Conservation (phyloP, 495 filamentous ascomycete genomes). For the Podospora sp. region DNA sequence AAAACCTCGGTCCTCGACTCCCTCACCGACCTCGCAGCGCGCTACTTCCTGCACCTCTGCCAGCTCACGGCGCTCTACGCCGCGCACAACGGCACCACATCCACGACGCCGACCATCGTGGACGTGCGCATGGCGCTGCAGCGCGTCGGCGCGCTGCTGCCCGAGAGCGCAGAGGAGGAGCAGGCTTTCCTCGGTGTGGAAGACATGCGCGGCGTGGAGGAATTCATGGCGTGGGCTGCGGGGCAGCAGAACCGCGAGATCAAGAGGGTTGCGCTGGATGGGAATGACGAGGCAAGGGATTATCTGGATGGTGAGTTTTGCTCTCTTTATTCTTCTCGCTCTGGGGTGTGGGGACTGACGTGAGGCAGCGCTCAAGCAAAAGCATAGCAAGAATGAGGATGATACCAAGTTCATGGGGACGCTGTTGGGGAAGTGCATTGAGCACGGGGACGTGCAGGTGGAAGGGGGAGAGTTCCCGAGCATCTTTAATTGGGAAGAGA, state of each 20-base stretch:
- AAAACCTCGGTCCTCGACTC: slow-evolving; percentile 76
- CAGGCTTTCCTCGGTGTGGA: slow-evolving; percentile 53
- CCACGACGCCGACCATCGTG: slow-evolving; percentile 56
- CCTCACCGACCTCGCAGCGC: slow-evolving; percentile 71
- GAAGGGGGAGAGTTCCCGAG: slow-evolving; percentile 71
- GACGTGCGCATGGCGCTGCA: slow-evolving; percentile 83
- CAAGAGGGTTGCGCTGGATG: slow-evolving; percentile 57
- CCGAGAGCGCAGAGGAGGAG: slow-evolving; percentile 52
- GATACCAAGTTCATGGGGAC: slow-evolving; percentile 81
- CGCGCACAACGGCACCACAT: slow-evolving; percentile 38
- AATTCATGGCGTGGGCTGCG: slow-evolving; percentile 72
- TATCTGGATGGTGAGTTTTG: slow-evolving; percentile 63
- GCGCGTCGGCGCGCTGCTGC: slow-evolving; percentile 69
- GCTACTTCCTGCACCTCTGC: slow-evolving; percentile 72
- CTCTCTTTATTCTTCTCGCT: neutral
- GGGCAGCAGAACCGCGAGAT: slow-evolving; percentile 73
- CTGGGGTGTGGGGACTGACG: neutral
- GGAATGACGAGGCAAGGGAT: slow-evolving; percentile 59
- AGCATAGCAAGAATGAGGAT: slow-evolving; percentile 77
- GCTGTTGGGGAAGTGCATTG: slow-evolving; percentile 67
- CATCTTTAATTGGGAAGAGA: slow-evolving; percentile 65
- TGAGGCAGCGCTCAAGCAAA: slow-evolving; percentile 68
- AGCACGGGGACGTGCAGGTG: slow-evolving; percentile 66
- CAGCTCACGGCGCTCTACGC: slow-evolving; percentile 64
- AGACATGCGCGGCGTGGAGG: slow-evolving; percentile 72